Evolutionary conservation across 2,329 filamentous ascomycete species (phyloP).

Genomic region (Cladobotryum protrusum): DNA sequence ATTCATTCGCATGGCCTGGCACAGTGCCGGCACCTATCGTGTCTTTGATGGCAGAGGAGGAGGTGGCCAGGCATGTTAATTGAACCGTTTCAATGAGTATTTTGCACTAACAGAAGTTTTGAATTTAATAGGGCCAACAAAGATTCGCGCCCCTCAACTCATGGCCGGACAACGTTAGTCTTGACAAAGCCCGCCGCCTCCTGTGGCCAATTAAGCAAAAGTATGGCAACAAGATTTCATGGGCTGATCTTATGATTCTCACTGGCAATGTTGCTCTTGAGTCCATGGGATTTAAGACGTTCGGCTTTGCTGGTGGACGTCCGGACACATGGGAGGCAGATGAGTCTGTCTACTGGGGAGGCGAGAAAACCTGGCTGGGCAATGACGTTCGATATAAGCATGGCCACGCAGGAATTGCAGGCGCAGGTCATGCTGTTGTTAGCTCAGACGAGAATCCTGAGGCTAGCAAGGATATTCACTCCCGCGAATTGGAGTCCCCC

Average conservation of each 20-base stretch:
- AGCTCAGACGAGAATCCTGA: conserved; percentile 31
- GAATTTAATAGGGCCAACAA: not conserved
- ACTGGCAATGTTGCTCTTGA: conserved; percentile 73
- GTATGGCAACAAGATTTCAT: conserved; percentile 77
- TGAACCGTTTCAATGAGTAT: no score
- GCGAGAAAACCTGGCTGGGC: conserved; percentile 67
- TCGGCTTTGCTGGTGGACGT: conserved; percentile 69
- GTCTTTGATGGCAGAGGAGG: conserved; percentile 69
- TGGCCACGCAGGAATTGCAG: conserved; percentile 34
- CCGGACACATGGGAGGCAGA: conserved; percentile 69
- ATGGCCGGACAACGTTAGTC: conserved; percentile 73
- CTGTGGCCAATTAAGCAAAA: conserved; percentile 81
- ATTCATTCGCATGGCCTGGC: conserved; percentile 77
- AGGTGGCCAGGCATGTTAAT: no score
- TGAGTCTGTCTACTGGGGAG: conserved; percentile 71
- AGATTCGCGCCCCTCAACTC: conserved; percentile 70
- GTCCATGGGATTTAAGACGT: conserved; percentile 67
- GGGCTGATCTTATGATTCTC: conserved; percentile 67
- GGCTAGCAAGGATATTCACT: conserved; percentile 44
- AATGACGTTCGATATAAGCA: conserved; percentile 65
- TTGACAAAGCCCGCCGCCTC: conserved; percentile 75
- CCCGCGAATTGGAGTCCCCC: conserved; percentile 60
- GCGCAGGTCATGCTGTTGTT: conserved; percentile 24
- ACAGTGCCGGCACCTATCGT: conserved; percentile 64
- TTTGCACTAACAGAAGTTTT: no score